Conservation (phyloP, 257 asterid genomes). For the Henckelia pumila region DNA sequence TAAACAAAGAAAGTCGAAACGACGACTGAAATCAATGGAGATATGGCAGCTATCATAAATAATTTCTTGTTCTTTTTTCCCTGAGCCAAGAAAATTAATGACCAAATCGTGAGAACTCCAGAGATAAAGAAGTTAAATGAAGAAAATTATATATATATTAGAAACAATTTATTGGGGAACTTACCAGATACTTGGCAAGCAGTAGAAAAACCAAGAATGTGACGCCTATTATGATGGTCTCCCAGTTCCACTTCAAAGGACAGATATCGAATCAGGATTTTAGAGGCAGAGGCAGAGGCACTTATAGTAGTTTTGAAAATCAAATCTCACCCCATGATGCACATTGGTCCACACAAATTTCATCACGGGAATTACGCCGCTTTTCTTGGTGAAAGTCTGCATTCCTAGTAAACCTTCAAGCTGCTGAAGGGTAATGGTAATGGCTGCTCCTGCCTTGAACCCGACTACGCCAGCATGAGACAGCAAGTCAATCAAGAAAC, state of each 20-base stretch:
- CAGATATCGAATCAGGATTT: too few species aligned
- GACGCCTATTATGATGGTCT: conserved; percentile 62
- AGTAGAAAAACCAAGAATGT: conserved; percentile 59
- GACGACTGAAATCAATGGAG: conserved; percentile 66
- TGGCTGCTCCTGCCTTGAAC: conserved; percentile 77
- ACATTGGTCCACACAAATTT: conserved; percentile 42
- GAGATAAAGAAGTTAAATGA: neutral
- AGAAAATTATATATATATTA: too few species aligned
- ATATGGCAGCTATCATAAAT: conserved; percentile 77
- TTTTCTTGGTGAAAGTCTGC: conserved; percentile 59
- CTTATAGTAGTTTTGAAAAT: too few species aligned
- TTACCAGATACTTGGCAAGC: conserved; percentile 55
- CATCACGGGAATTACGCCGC: conserved; percentile 66
- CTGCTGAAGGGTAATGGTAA: conserved; percentile 73
- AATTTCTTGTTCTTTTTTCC: conserved; percentile 56
- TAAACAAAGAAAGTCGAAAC: conserved; percentile 58
- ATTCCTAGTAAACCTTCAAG: conserved; percentile 69
- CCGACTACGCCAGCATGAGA: conserved; percentile 76
- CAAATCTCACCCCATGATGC: conserved; percentile 59
- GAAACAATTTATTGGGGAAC: conserved; percentile 15
- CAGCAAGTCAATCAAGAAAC: conserved; percentile 72
- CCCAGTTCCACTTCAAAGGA: conserved; percentile 68
- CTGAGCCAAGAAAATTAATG: conserved; percentile 30
- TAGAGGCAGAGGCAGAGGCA: too few species aligned
- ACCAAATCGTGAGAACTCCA: neutral